phyloP scores from a whole-genome alignment of 305 asterid genomes.

The Striga hermonthica region DNA sequence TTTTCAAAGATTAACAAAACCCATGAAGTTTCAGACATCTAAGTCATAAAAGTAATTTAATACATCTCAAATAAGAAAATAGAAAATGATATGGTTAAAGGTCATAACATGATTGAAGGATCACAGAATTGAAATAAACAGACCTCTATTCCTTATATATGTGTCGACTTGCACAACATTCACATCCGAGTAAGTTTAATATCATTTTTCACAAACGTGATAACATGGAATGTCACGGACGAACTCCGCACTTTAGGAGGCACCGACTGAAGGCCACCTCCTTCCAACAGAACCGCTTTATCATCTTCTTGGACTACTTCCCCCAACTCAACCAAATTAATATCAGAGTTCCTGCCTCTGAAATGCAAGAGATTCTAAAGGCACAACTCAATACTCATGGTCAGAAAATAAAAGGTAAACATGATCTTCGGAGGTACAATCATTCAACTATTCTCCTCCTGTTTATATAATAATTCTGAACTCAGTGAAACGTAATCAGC shows the following conservation, averaged over 20 bases:
- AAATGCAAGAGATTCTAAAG: conserved; percentile 29
- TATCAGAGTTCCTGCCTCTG: conserved; percentile 69
- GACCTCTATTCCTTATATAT: conserved; percentile 89
- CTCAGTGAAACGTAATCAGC: too few species aligned
- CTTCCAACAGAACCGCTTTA: conserved; percentile 70
- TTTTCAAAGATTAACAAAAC: conserved; percentile 14
- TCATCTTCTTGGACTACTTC: conserved; percentile 67
- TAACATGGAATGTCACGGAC: conserved; percentile 52
- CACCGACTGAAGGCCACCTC: conserved; percentile 64
- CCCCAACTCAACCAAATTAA: conserved; percentile 67
- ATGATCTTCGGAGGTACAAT: not conserved
- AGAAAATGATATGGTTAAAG: too few species aligned
- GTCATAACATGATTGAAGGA: too few species aligned
- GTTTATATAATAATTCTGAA: not conserved
- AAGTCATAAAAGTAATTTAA: not conserved
- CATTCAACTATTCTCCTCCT: not conserved
- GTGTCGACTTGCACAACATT: conserved; percentile 61
- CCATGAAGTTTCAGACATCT: not conserved
- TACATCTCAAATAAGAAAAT: not conserved
- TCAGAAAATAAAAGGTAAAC: conserved; percentile 11
- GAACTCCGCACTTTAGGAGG: conserved; percentile 54
- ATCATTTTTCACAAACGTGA: conserved; percentile 46
- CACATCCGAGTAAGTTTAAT: conserved; percentile 18
- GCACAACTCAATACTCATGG: conserved; percentile 12
- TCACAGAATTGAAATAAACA: not conserved